Evolutionary conservation across 2,329 filamentous ascomycete species (phyloP), one percentile per base, ranked within the genome.

Genomic region (Pseudocercospora pini-densiflorae): DNA sequence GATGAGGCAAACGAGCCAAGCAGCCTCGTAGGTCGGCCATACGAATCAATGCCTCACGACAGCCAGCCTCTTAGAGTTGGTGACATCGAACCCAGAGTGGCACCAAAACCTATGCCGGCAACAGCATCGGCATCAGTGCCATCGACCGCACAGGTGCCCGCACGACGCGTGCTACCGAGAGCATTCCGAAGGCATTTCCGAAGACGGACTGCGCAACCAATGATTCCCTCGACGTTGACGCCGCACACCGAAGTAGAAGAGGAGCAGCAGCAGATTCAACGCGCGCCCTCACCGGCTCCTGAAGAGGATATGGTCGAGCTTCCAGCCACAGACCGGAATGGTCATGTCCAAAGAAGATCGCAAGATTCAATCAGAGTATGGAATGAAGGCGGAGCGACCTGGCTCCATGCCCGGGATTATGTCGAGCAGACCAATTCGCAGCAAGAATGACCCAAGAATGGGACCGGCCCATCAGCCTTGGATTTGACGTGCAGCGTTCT

Each of bases 161-260:
- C 21, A 9, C 21, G 49, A 24, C 49, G 24, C 49, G 24, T 54
- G 19, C 49, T 54, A 16, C 14, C 49, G 7, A 54, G 14, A 27
- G 21, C 49, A 6, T 29, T 54, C 24, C 49, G 49, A 4, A 24
- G 21, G 49, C 49, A 27, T 24, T 54, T 54, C 16, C 24, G 21
- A n/a, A 40, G 55, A 40, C 29, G 31, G 31, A 45, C 5, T 27
- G 9, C 55, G 5, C 55, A 59, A 27, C 55, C 55, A 19, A 16
- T 59, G 29, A 21, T 59, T 6, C 19, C n/a, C 3, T 59, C 55
- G 29, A 19, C 19, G 21, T 33, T 59, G 27, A 24, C 21, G 29
- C 12, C 55, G 12, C 55, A 59, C 19, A n/a, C 55, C 10, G 55
- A 59, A 29, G 40, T n/a, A 40, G 55, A 59, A 16, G 55, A 59